Conservation (phyloP, 2,329 filamentous ascomycete species). For the Juglanconis juglandina region DNA sequence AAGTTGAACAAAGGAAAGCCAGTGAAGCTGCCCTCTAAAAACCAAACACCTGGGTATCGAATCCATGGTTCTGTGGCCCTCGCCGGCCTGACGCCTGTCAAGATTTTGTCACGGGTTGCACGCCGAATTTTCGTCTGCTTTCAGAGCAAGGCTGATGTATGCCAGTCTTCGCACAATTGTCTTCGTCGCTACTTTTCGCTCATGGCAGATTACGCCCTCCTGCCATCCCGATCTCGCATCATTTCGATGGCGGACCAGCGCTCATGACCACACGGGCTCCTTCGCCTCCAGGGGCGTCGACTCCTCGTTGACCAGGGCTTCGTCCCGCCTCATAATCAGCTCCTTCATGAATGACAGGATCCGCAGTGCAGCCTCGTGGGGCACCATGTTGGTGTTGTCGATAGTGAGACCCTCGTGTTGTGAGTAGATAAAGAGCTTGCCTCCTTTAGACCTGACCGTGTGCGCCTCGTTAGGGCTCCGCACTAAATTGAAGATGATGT, state of each 20-base stretch:
- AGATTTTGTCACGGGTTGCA: not conserved
- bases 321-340: slow-evolving; percentile 20
- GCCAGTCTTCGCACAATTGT: not conserved
- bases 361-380: slow-evolving; percentile 26
- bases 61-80: not conserved
- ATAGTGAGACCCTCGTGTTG: slow-evolving; percentile 21
- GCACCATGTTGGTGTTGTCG: slow-evolving; percentile 23
- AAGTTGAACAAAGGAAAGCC: not conserved
- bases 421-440: slow-evolving; percentile 14
- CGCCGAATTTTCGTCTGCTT: not conserved
- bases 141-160: too few relatives aligned
- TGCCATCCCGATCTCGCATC: too few relatives aligned
- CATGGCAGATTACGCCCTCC: too few relatives aligned
- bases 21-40: not conserved
- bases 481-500: slow-evolving; percentile 1
- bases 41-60: slow-evolving; percentile 9
- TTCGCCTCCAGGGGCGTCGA: slow-evolving; percentile 15
- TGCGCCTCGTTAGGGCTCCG: slow-evolving; percentile 18
- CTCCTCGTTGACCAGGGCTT: slow-evolving; percentile 16
- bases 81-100: not conserved
- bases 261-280: slow-evolving; percentile 16
- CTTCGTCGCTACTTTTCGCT: too few relatives aligned
- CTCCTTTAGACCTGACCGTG: slow-evolving; percentile 16
- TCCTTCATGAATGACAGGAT: slow-evolving; percentile 26
- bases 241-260: too few relatives aligned